Conservation (phyloP, 1,139 yeast genomes). For the Saccharomyces hybrid region DNA sequence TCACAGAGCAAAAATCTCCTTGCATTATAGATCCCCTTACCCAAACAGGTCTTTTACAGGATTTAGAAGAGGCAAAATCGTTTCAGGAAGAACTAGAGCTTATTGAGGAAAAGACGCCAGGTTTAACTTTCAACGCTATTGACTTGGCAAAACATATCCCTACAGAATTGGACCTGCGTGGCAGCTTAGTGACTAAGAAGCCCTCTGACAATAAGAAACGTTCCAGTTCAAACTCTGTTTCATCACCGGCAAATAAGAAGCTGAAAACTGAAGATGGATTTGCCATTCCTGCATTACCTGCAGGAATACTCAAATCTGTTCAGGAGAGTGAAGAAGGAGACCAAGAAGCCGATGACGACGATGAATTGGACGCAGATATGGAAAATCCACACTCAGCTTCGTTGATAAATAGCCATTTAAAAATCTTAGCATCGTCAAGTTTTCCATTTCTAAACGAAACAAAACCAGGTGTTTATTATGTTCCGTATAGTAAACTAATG, state of each 20-base stretch:
- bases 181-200: conserved; percentile 39
- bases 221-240: conserved; percentile 13
- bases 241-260: conserved; percentile 29
- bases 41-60: conserved; percentile 35
- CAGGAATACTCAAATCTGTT: background rate
- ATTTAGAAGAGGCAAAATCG: conserved; percentile 37
- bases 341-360: conserved; percentile 12
- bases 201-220: conserved; percentile 18
- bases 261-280: conserved; percentile 40
- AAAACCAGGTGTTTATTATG: conserved; percentile 38
- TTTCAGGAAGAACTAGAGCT: conserved; percentile 29
- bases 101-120: conserved; percentile 31
- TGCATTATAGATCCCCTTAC: conserved; percentile 32
- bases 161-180: conserved; percentile 36
- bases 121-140: conserved; percentile 40
- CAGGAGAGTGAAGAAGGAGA: conserved; percentile 8
- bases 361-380: conserved; percentile 18
- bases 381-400: conserved; percentile 29
- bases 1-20: conserved; percentile 54
- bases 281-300: conserved; percentile 21
- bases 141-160: conserved; percentile 48
- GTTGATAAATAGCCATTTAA: conserved; percentile 40
- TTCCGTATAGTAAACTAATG: conserved; percentile 40
- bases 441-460: conserved; percentile 44
- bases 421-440: conserved; percentile 40